Percentiles rank a stretch among this genome's conserved stretches.
phyloP scores from a whole-genome alignment of 352 stramenopile species.

The Peronospora farinosa region DNA sequence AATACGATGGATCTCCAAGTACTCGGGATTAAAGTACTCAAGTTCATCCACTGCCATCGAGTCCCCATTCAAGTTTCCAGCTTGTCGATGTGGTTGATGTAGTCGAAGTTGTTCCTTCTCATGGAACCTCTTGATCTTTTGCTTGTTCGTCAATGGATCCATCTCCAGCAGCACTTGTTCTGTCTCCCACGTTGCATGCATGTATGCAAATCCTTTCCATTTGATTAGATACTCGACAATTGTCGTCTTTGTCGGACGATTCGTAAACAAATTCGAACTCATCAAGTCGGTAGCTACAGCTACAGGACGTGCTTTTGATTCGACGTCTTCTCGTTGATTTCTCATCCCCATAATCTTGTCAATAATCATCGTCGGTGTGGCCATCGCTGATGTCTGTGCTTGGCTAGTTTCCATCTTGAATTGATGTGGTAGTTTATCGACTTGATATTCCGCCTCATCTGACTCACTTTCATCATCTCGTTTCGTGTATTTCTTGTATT shows the following conservation, averaged over 20 bases:
- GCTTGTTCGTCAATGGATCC: conserved; percentile 80
- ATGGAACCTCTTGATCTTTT: conserved; percentile 82
- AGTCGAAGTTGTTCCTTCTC: conserved; percentile 63
- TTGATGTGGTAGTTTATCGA: conserved; percentile 25
- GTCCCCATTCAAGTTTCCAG: conserved; percentile 32
- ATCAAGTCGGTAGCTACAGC: conserved; percentile 23
- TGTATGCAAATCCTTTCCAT: conserved; percentile 87
- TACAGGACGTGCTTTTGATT: conserved; percentile 14
- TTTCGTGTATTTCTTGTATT: conserved; percentile 26
- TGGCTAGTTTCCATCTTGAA: conserved; percentile 25
- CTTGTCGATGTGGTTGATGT: conserved; percentile 41
- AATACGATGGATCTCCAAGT: conserved; percentile 85
- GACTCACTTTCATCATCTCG: conserved; percentile 27
- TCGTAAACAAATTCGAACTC: conserved; percentile 37
- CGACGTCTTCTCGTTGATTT: conserved; percentile 32
- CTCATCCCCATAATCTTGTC: conserved; percentile 85
- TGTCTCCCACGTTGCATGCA: conserved; percentile 84
- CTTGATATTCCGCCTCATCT: conserved; percentile 38
- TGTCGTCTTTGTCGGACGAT: conserved; percentile 27
- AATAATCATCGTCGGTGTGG: conserved; percentile 57
- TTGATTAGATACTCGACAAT: conserved; percentile 86
- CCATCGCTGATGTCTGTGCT: conserved; percentile 2
- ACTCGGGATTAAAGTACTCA: conserved; percentile 89
- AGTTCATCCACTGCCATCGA: conserved; percentile 42
- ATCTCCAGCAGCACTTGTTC: conserved; percentile 67